Percentiles rank a stretch among this genome's conserved stretches.
Conservation (phyloP, 768 basidiomycete species). For the Tylopilus felleus region DNA sequence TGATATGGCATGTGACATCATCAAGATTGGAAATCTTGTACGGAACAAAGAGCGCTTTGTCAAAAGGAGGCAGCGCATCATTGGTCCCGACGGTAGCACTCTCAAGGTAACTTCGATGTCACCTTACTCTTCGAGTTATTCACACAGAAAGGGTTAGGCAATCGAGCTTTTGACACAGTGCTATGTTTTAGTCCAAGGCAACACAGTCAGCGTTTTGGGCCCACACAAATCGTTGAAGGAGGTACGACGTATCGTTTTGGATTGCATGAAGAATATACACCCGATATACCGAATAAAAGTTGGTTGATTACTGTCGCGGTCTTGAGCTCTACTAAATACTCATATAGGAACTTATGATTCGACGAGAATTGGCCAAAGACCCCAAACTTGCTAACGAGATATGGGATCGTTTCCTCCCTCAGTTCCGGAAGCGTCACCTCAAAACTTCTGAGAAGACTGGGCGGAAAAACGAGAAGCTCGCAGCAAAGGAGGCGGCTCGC, state of each 20-base stretch:
- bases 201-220: conserved; percentile 97
- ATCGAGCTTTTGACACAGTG: conserved; percentile 95
- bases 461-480: conserved; percentile 76
- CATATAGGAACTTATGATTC: conserved; percentile 92
- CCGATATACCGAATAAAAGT: conserved; percentile 99
- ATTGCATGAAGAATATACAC: conserved; percentile 99
- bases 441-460: conserved; percentile 92
- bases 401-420: conserved; percentile 97
- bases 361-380: conserved; percentile 95
- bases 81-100: conserved; percentile 96
- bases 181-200: conserved; percentile 97
- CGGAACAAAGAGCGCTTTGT: conserved; percentile 96
- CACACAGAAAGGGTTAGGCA: conserved; percentile 52
- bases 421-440: conserved; percentile 91
- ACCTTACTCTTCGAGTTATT: neutral
- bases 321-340: neutral
- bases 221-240: conserved; percentile 94
- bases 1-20: conserved; percentile 89
- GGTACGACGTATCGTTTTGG: conserved; percentile 91
- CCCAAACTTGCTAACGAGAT: conserved; percentile 90
- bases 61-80: conserved; percentile 92
- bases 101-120: conserved; percentile 62
- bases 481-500: conserved; percentile 59
- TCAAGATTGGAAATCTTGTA: conserved; percentile 93
- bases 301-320: conserved; percentile 2